Base-by-base conservation (phyloP, 306 rosid species). In the Quercus parvula region DNA sequence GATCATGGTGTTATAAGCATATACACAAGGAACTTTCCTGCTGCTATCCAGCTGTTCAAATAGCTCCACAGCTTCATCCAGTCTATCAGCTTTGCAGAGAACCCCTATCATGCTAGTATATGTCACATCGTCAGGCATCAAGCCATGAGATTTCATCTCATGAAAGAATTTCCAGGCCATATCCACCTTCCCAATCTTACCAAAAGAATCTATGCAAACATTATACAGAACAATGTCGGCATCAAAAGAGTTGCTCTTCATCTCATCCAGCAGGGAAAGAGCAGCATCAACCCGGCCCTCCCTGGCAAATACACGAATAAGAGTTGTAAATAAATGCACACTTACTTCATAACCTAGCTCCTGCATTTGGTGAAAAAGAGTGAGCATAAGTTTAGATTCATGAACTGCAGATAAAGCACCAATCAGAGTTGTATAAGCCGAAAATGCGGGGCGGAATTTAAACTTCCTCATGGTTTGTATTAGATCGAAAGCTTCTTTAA, bases 91-190 rank as follows among this genome's bases (percentile, higher is more conserved):
- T 86, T 89, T 91, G 88, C 97, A 95, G 74, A 95, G 98, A 85
- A 95, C 97, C 82, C 98, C 97, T 38, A 92, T 90, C 97, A 95
- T 88, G 85, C 97, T 92, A 70, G 97, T 90, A 84, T 89, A 91
- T 18, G 99, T 92, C 73, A 95, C 95, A 17, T 95, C 94, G 2
- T 95, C 98, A 19, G 97, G 98, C 56, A 81, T 71, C 82, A 92
- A 80, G 2, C 92, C 95, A 51, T 84, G 89, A 27, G 89, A 84
- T 84, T 85, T 89, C 91, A 95, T 87, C 85, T 95, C 99, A 83
- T 95, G 97, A 89, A 92, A 95, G 81, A 95, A 91, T 81, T 95
- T 92, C 99, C 98, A 95, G 70, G 99, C 97, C 93, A 95, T 95
- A 82, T 95, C 99, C 81, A 95, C 89, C 80, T 90, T 92, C 66